Conservation (phyloP, 176 grass and related monocot genomes). For the Carex myosuroides region DNA sequence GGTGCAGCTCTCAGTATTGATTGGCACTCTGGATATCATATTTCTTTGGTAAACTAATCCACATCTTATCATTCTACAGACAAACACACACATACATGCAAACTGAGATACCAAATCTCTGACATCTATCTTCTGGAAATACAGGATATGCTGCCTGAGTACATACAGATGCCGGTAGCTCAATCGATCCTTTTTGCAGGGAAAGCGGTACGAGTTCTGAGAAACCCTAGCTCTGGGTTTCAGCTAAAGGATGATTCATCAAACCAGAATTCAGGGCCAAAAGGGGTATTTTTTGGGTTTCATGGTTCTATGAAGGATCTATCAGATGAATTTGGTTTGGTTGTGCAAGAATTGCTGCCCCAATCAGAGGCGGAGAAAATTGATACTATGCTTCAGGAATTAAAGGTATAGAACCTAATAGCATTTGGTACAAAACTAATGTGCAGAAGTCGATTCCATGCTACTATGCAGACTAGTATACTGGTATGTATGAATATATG, state of each 20-base stretch:
- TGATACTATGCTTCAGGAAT: constrained; percentile 78
- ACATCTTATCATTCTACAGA: constrained; percentile 1
- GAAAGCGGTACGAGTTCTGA: constrained; percentile 91
- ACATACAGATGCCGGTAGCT: constrained; percentile 89
- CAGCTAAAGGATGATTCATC: constrained; percentile 44
- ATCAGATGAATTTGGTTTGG: constrained; percentile 41
- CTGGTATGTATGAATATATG: not conserved
- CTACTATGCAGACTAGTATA: not conserved
- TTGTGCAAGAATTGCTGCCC: constrained; percentile 76
- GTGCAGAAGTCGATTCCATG: not conserved
- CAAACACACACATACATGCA: not conserved
- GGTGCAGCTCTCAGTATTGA: constrained; percentile 49
- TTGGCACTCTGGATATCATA: constrained; percentile 95
- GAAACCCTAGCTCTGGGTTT: constrained; percentile 69
- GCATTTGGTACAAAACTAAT: not conserved
- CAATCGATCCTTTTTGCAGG: constrained; percentile 97
- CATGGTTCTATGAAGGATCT: constrained; percentile 53
- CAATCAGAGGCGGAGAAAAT: constrained; percentile 90
- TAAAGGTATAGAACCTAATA: constrained; percentile 44
- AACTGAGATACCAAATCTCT: not conserved
- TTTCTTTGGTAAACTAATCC: constrained; percentile 73
- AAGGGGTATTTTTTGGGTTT: constrained; percentile 44
- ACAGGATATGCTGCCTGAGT: constrained; percentile 94
- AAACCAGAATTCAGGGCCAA: constrained; percentile 39
- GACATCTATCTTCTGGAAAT: constrained; percentile 23